Percentiles rank a stretch among this genome's conserved stretches.
phyloP scores from a whole-genome alignment of 768 basidiomycete species.

The Naganishia vishniacii region DNA sequence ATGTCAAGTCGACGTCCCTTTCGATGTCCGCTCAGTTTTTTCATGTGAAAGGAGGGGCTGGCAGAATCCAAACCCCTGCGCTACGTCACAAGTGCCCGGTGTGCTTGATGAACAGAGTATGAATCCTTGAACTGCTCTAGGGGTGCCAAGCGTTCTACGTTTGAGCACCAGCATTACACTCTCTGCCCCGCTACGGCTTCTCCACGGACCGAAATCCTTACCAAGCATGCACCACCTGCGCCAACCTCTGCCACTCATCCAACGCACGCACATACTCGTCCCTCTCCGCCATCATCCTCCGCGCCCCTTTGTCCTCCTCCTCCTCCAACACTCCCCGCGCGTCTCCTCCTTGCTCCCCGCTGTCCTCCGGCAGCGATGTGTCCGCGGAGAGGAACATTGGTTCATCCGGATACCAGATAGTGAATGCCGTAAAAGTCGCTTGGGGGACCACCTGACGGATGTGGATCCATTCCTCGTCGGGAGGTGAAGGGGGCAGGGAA shows the following conservation, averaged over 20 bases:
- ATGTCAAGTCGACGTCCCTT: too few relatives aligned
- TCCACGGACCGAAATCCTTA: too few relatives aligned
- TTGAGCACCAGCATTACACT: too few relatives aligned
- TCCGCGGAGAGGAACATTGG: neutral
- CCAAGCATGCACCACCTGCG: conserved; percentile 6
- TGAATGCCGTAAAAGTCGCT: neutral
- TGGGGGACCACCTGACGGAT: neutral
- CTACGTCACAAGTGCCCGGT: too few relatives aligned
- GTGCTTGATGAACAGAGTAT: too few relatives aligned
- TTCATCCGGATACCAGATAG: conserved; percentile 3
- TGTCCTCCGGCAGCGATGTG: too few relatives aligned
- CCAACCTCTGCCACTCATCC: conserved; percentile 8
- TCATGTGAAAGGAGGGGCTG: too few relatives aligned
- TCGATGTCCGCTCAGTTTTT: too few relatives aligned
- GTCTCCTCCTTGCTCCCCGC: neutral
- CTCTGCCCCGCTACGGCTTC: too few relatives aligned
- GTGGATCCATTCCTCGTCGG: neutral
- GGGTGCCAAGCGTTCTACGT: too few relatives aligned
- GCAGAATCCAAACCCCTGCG: too few relatives aligned
- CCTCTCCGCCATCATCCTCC: neutral
- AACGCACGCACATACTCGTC: conserved; percentile 9
- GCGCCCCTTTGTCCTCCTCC: neutral
- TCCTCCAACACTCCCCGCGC: neutral
- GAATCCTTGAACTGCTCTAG: too few relatives aligned
- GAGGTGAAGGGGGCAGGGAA: neutral